Evolutionary conservation across 331 rosid genomes (phyloP).

Genomic region (Erythrophleum ivorense): DNA sequence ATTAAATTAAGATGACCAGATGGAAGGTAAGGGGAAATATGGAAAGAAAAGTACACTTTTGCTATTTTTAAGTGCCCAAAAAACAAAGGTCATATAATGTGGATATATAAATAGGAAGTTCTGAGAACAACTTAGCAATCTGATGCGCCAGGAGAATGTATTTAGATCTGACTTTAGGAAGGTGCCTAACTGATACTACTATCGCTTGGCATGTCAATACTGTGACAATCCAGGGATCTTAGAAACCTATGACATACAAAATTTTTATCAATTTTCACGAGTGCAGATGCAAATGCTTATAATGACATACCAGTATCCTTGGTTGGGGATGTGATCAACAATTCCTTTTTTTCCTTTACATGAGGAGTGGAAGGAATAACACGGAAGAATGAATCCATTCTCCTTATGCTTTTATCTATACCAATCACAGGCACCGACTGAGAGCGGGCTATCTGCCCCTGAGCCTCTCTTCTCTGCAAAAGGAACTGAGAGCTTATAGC

Average conservation of each 20-base stretch:
- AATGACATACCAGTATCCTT: slow-evolving; percentile 62
- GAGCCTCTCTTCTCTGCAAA: slow-evolving; percentile 66
- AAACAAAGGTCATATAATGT: not conserved
- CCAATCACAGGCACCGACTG: slow-evolving; percentile 75
- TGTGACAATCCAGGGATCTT: slow-evolving; percentile 14
- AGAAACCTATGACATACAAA: not conserved
- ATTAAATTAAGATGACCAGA: not conserved
- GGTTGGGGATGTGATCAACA: slow-evolving; percentile 50
- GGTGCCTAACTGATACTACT: not conserved
- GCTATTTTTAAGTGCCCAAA: too few relatives aligned
- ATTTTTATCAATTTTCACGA: not conserved
- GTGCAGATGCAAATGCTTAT: not conserved
- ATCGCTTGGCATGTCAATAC: not conserved
- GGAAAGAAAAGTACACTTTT: too few relatives aligned
- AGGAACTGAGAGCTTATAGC: slow-evolving; percentile 28
- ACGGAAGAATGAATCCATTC: slow-evolving; percentile 78
- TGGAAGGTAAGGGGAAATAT: not conserved
- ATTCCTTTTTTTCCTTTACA: slow-evolving; percentile 53
- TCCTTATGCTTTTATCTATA: slow-evolving; percentile 61
- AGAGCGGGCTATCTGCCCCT: slow-evolving; percentile 75
- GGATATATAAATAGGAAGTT: not conserved
- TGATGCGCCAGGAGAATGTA: not conserved
- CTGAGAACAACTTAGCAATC: slow-evolving; percentile 2
- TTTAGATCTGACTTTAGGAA: not conserved
- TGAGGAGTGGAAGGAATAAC: slow-evolving; percentile 87